Evolutionary conservation across 108 stramenopile genomes (phyloP).

Genomic region (Craspedostauros australis): DNA sequence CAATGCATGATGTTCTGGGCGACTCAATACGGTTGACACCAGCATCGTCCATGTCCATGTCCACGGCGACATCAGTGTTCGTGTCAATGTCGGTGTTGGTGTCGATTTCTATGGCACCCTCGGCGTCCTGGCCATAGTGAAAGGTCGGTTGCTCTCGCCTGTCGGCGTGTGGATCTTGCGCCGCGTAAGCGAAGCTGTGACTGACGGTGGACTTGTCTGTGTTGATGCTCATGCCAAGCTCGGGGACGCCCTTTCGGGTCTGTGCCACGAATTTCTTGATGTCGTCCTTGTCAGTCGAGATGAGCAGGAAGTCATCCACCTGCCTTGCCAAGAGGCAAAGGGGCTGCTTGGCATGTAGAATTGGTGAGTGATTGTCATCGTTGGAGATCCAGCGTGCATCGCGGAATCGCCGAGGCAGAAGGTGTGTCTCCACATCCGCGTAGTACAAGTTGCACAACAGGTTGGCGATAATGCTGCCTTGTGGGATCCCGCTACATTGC

Average conservation of each 20-base stretch:
- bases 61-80: background rate
- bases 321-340: slow-evolving; percentile 50
- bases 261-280: slow-evolving; percentile 44
- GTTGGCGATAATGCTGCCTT: slow-evolving; percentile 85
- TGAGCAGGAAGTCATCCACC: slow-evolving; percentile 84
- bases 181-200: no score
- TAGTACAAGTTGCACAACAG: slow-evolving; percentile 90
- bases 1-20: background rate
- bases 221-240: slow-evolving; percentile 70
- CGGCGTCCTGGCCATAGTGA: no score
- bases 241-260: slow-evolving; percentile 44
- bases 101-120: background rate
- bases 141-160: no score
- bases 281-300: slow-evolving; percentile 34
- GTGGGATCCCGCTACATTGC: slow-evolving; percentile 75
- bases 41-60: background rate
- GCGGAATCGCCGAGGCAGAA: no score
- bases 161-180: no score
- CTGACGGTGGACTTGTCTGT: slow-evolving; percentile 49
- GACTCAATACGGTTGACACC: background rate
- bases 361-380: slow-evolving; percentile 1
- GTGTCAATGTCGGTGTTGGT: background rate
- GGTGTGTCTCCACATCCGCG: slow-evolving; percentile 67
- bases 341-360: slow-evolving; percentile 1
- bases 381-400: slow-evolving; percentile 5